Evolutionary conservation across 169 alveolate species (phyloP).

Genomic region (Toxoplasma gondii): DNA sequence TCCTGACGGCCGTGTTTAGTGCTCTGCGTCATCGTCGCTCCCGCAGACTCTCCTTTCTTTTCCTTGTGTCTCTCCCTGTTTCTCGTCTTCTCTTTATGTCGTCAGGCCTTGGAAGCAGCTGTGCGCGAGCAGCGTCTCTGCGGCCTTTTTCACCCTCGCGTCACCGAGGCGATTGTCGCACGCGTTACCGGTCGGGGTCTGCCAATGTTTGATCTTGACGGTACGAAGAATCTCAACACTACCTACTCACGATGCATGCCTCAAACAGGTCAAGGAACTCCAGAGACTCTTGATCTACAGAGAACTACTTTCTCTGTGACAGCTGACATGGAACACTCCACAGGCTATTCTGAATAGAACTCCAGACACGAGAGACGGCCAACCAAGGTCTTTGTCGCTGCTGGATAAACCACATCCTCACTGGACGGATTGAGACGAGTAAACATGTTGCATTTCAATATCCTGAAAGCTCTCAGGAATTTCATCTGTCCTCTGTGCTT

Average conservation of each 20-base stretch:
- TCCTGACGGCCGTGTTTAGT: not conserved
- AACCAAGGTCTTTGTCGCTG: too few species aligned
- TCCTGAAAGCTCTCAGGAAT: too few species aligned
- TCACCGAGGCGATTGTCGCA: slow-evolving; percentile 55
- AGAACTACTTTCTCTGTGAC: not conserved
- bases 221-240: not conserved
- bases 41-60: too few species aligned
- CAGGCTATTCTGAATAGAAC: too few species aligned
- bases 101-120: slow-evolving; percentile 55
- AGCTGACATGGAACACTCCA: too few species aligned
- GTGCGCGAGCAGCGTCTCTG: slow-evolving; percentile 39
- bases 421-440: too few species aligned
- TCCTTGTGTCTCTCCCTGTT: not conserved
- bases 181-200: not conserved
- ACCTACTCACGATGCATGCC: not conserved
- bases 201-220: slow-evolving; percentile 54
- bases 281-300: not conserved
- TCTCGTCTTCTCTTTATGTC: not conserved
- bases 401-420: too few species aligned
- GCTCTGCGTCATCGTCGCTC: not conserved
- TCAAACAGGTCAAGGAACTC: not conserved
- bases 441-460: not conserved
- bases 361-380: too few species aligned
- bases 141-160: slow-evolving; percentile 59
- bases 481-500: too few species aligned